These are phyloP conservation scores for Alternaria metachromatica DNA, from an alignment of 2,329 filamentous ascomycete genomes.

Conservation along the genomic window DNA sequence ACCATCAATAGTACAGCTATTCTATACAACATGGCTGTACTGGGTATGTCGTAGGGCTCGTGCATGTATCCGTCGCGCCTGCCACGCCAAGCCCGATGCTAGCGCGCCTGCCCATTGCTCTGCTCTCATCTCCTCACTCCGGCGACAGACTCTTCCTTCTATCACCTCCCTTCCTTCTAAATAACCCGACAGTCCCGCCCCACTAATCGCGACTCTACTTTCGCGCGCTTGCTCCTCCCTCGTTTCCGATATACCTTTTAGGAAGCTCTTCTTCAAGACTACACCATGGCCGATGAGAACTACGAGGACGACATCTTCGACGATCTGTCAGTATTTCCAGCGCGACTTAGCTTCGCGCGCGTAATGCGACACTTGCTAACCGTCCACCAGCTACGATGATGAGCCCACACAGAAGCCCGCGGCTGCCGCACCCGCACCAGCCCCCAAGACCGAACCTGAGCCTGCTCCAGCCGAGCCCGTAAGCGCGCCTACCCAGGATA, in stretches of 20 bases:
- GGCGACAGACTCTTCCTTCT: conserved; percentile 33
- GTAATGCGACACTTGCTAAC: conserved; percentile 15
- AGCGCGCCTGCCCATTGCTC: conserved; percentile 19
- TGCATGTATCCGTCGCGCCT: conserved; percentile 15
- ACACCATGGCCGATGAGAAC: conserved; percentile 78
- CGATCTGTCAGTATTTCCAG: conserved; percentile 73
- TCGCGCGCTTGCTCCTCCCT: not conserved
- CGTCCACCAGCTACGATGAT: conserved; percentile 48
- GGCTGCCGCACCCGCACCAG: conserved; percentile 30
- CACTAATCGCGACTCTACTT: not conserved
- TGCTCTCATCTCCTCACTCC: conserved; percentile 29
- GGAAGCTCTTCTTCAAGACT: not conserved
- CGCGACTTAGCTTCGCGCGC: not conserved
- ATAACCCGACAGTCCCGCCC: not conserved
- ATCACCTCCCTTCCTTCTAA: conserved; percentile 4
- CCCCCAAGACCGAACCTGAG: conserved; percentile 29
- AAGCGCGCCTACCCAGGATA: conserved; percentile 25
- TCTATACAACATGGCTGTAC: not conserved
- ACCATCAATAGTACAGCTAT: not conserved
- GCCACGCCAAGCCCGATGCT: conserved; percentile 29
- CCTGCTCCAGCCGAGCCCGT: conserved; percentile 25
- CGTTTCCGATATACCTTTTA: not conserved
- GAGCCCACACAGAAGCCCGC: conserved; percentile 44
- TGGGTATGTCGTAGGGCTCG: conserved; percentile 3
- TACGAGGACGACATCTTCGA: conserved; percentile 95